A percentile compares a stretch with the other conserved stretches of the same genome.
Conservation (phyloP, 2,329 filamentous ascomycete genomes). For the Colletotrichum sp. region DNA sequence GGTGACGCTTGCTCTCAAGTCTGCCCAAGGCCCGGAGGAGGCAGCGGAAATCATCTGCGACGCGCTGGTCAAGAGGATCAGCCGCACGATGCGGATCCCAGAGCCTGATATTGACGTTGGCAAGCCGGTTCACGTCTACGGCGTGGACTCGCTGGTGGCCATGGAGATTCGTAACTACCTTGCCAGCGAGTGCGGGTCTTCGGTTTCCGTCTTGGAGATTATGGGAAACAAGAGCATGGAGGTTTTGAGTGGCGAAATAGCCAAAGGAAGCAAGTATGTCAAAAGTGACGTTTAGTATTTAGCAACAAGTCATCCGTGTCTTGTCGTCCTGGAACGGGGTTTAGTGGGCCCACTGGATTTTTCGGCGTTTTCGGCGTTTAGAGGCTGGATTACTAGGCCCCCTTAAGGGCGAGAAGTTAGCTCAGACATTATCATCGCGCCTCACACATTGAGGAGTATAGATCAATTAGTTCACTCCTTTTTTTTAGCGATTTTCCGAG, state of each 20-base stretch:
- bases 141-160: background rate
- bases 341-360: too few species aligned
- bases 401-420: too few species aligned
- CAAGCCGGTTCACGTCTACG: background rate
- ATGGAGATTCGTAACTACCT: background rate
- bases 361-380: too few species aligned
- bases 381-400: too few species aligned
- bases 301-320: background rate
- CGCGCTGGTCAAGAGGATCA: background rate
- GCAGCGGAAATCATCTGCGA: background rate
- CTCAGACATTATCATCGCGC: too few species aligned
- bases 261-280: background rate
- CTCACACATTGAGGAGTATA: too few species aligned
- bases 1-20: background rate
- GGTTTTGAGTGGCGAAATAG: background rate
- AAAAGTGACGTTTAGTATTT: background rate
- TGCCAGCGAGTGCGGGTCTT: background rate
- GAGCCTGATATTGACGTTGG: background rate
- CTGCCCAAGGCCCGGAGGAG: background rate
- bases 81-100: background rate
- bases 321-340: background rate
- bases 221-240: background rate
- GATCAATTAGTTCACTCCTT: too few species aligned
- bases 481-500: too few species aligned
- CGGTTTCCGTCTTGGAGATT: background rate